Evolutionary conservation across 1,139 yeast species (phyloP).

Genomic region (Pichia sp.): DNA sequence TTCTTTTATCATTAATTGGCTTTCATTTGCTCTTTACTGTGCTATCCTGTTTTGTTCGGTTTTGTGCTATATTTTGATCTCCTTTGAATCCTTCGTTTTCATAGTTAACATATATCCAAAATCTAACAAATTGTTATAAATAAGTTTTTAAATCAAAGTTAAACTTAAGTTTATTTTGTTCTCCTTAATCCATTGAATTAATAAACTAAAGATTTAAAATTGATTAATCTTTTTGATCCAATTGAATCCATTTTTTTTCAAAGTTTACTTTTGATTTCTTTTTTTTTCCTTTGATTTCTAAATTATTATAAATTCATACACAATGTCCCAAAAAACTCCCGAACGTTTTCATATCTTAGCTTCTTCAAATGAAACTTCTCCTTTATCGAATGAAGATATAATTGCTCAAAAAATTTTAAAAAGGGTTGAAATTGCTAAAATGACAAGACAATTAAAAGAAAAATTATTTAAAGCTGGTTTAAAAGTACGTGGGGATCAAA

Average conservation of each 20-base stretch:
- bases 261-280: neutral
- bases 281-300: neutral
- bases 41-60: too few relatives aligned
- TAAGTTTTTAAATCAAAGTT: too few relatives aligned
- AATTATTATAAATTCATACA: neutral
- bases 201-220: too few relatives aligned
- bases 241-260: neutral
- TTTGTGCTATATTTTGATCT: too few relatives aligned
- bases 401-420: conserved; percentile 37
- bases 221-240: too few relatives aligned
- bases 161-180: too few relatives aligned
- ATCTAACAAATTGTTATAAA: too few relatives aligned
- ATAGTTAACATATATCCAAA: too few relatives aligned
- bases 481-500: conserved; percentile 29
- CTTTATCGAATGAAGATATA: conserved; percentile 28
- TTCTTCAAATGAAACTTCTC: conserved; percentile 13
- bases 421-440: conserved; percentile 37
- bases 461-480: conserved; percentile 35
- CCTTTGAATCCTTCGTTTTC: too few relatives aligned
- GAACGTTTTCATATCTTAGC: neutral
- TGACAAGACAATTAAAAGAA: conserved; percentile 35
- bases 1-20: too few relatives aligned
- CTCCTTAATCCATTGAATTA: too few relatives aligned
- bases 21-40: too few relatives aligned
- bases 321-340: conserved; percentile 5